Evolutionary conservation across 208 protist species (phyloP).

Genomic region (Trypanosomatidae sp.): DNA sequence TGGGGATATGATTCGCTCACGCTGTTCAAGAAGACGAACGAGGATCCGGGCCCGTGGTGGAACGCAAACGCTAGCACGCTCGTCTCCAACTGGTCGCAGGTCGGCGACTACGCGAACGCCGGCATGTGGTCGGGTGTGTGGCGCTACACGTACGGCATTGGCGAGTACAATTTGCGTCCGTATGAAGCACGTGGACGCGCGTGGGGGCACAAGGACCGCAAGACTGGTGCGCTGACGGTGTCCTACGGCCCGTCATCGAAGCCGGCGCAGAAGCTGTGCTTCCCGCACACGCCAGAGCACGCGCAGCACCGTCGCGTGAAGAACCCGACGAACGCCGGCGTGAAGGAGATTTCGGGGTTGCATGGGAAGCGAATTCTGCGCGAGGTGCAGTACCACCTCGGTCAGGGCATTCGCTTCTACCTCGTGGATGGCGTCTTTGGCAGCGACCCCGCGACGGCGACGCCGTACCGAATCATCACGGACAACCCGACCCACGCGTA

Average conservation of each 20-base stretch:
- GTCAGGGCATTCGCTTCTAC: constrained; percentile 89
- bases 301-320: constrained; percentile 71
- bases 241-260: constrained; percentile 37
- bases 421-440: constrained; percentile 87
- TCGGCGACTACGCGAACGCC: constrained; percentile 86
- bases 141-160: constrained; percentile 90
- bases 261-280: constrained; percentile 51
- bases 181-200: constrained; percentile 72
- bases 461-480: constrained; percentile 89
- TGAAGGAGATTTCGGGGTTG: constrained; percentile 56
- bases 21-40: constrained; percentile 86
- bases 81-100: constrained; percentile 83
- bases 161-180: constrained; percentile 86
- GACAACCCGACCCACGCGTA: constrained; percentile 90
- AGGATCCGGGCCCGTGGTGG: constrained; percentile 88
- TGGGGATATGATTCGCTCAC: constrained; percentile 90
- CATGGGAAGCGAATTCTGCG: constrained; percentile 86
- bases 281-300: constrained; percentile 86
- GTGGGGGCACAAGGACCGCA: constrained; percentile 63
- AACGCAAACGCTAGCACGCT: constrained; percentile 87
- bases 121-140: constrained; percentile 90
- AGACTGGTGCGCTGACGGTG: constrained; percentile 56
- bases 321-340: constrained; percentile 59
- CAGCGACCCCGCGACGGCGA: constrained; percentile 63
- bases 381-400: constrained; percentile 90